Evolutionary conservation across 805 yeast species (phyloP).

Genomic region (Metschnikowia proteae): DNA sequence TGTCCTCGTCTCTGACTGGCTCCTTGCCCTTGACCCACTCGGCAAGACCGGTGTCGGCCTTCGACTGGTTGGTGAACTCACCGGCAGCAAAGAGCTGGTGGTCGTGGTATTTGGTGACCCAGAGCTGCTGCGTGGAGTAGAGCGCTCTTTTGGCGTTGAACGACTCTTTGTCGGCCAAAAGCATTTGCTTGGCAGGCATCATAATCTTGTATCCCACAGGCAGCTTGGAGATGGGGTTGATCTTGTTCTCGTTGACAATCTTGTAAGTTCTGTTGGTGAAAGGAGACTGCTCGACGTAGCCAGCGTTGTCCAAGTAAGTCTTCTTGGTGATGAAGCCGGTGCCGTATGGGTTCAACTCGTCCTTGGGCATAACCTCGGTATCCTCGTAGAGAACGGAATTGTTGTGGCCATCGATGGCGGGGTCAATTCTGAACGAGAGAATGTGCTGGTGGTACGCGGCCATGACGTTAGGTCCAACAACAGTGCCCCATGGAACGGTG

Average conservation of each 20-base stretch:
- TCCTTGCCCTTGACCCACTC: slow-evolving; percentile 68
- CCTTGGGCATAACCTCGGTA: slow-evolving; percentile 54
- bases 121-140: slow-evolving; percentile 72
- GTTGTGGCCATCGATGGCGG: slow-evolving; percentile 76
- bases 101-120: slow-evolving; percentile 79
- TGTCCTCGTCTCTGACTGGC: slow-evolving; percentile 66
- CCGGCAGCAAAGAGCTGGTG: slow-evolving; percentile 76
- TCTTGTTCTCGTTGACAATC: slow-evolving; percentile 67
- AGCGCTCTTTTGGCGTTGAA: slow-evolving; percentile 67
- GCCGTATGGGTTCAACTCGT: slow-evolving; percentile 58
- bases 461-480: slow-evolving; percentile 74
- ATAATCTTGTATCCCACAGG: slow-evolving; percentile 76
- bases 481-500: slow-evolving; percentile 69
- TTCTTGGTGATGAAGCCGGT: slow-evolving; percentile 67
- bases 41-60: slow-evolving; percentile 64
- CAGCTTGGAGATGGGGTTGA: slow-evolving; percentile 63
- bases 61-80: slow-evolving; percentile 81
- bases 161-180: slow-evolving; percentile 60
- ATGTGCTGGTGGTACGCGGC: slow-evolving; percentile 86
- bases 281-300: slow-evolving; percentile 69
- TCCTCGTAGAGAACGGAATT: slow-evolving; percentile 73
- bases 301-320: slow-evolving; percentile 64
- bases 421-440: slow-evolving; percentile 74
- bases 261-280: slow-evolving; percentile 71
- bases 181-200: slow-evolving; percentile 74